Conservation (phyloP, 495 filamentous ascomycete genomes). For the Aspergillus kassunensis region DNA sequence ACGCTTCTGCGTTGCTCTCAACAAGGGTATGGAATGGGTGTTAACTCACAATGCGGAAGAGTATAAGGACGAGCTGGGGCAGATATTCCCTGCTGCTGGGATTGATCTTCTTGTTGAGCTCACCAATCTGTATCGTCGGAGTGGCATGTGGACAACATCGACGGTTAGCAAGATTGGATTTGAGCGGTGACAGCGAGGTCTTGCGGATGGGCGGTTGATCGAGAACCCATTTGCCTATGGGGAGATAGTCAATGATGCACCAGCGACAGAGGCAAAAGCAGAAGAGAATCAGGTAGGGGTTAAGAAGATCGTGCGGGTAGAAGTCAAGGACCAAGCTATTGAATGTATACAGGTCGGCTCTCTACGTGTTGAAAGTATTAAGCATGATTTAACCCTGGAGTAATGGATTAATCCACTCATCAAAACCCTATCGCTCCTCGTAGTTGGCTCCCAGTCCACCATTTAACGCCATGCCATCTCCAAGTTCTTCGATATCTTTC, state of each 20-base stretch:
- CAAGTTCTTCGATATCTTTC: not conserved
- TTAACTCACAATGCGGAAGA: not conserved
- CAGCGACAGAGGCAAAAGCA: too few species aligned
- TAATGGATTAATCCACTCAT: not conserved
- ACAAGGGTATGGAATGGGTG: not conserved
- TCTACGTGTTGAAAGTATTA: too few species aligned
- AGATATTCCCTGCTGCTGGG: not conserved
- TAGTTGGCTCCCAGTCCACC: not conserved
- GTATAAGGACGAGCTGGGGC: not conserved
- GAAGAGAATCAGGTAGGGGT: too few species aligned
- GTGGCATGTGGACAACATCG: not conserved
- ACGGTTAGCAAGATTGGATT: not conserved
- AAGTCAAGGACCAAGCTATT: too few species aligned
- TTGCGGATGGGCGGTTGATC: not conserved
- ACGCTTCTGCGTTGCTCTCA: not conserved
- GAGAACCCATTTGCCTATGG: not conserved
- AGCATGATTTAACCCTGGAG: not conserved
- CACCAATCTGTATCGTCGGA: not conserved
- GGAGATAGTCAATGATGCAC: not conserved
- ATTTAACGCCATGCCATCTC: not conserved
- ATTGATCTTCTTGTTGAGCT: not conserved
- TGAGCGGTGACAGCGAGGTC: not conserved
- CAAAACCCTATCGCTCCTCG: not conserved
- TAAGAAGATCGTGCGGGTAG: too few species aligned
- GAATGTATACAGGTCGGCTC: too few species aligned